Base-by-base conservation (phyloP, 1,139 yeast genomes). In the Candida gigantensis region DNA sequence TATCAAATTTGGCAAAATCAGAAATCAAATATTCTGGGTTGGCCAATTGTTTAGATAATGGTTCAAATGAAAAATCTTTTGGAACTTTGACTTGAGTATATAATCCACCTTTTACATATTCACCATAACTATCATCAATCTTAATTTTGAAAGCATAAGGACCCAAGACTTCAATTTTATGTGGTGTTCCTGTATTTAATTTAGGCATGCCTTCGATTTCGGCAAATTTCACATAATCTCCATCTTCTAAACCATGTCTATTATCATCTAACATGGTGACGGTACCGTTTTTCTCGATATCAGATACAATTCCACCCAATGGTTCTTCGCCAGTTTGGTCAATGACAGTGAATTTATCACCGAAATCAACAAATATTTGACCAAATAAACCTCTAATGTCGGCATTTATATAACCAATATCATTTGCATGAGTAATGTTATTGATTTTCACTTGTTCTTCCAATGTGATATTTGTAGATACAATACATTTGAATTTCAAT, bases 291-390 rank as follows among this genome's bases (percentile, higher is more conserved):
- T 71, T 58, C 55, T 89, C 96, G 45, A 92, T 82, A 55, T 86
- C 95, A 1, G 95, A 84, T 4, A 89, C 87, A 44, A 86, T 85
- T 28, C 98, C 98, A 3, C 81, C 60, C 34, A 72, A 69, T 15
- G 96, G 96, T 61, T 92, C 97, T 65, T 92, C 97, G 34, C 98
- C 99, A 35, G 84, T 87, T 32, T 81, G 75, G 57, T 92, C 98
- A 42, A 84, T 70, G 19, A 92, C 83, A 3, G 85, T 77, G 63
- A 92, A 92, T 18, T 76, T 70, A 1, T 74, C 75, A 38, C 98
- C 98, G 45, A 92, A 82, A 58, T 92, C 99, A 25, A 88, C 95
- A 62, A 92, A 92, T 21, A 85, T 77, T 51, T 74, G 80, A 36
- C 96, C 97, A 60, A 90, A 88, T 44, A 94, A 72, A 35, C 99